These are phyloP conservation scores for Gaultheria prostrata DNA, from an alignment of 148 eudicot species.

Conservation along the genomic window DNA sequence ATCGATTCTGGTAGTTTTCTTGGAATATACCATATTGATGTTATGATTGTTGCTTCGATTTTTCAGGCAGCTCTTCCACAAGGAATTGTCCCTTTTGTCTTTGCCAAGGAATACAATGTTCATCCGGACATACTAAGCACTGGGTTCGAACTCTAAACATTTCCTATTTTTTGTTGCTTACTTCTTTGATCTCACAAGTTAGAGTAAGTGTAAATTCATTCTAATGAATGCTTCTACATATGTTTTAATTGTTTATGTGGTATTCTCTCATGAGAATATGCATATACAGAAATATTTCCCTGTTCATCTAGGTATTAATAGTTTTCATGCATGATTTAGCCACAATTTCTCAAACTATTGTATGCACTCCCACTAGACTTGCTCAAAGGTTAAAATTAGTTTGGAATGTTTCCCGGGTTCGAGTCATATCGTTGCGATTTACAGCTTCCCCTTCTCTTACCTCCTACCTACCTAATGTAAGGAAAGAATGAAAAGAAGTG, in stretches of 20 bases:
- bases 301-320: not conserved
- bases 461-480: too few species aligned
- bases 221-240: not conserved
- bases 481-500: too few species aligned
- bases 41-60: not conserved
- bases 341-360: not conserved
- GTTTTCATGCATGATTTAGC: not conserved
- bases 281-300: not conserved
- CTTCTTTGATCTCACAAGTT: too few species aligned
- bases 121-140: conserved; percentile 91
- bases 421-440: too few species aligned
- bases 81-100: conserved; percentile 91
- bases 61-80: conserved; percentile 84
- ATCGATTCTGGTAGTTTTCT: not conserved
- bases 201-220: not conserved
- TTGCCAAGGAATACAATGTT: conserved; percentile 80
- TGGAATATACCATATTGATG: not conserved
- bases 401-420: too few species aligned
- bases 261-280: too few species aligned
- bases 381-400: not conserved
- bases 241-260: too few species aligned
- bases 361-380: not conserved
- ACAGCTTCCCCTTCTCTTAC: too few species aligned
- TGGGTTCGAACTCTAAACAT: conserved; percentile 26
- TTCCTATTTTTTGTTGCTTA: not conserved